These are phyloP conservation scores for Pythium aphanidermatum DNA, from an alignment of 352 stramenopile species.

Conservation along the genomic window DNA sequence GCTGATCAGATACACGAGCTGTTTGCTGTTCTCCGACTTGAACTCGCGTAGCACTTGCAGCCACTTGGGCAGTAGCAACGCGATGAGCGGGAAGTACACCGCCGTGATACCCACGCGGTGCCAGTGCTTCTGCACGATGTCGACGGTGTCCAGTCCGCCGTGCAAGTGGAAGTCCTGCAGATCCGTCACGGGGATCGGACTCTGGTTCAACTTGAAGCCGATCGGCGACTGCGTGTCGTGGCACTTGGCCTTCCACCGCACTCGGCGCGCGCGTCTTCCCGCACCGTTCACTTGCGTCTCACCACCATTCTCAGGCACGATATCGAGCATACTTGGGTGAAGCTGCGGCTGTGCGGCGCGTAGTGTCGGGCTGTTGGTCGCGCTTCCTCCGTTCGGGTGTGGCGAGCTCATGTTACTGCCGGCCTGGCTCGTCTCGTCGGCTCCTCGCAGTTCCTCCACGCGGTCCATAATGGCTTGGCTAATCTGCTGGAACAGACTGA, in stretches of 20 bases:
- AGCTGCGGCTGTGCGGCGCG: slow-evolving; percentile 38
- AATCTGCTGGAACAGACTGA: slow-evolving; percentile 84
- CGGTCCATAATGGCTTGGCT: slow-evolving; percentile 64
- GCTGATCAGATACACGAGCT: slow-evolving; percentile 95
- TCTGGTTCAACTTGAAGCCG: slow-evolving; percentile 60
- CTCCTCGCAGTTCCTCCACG: slow-evolving; percentile 40
- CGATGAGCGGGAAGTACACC: slow-evolving; percentile 95
- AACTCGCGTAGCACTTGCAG: slow-evolving; percentile 67
- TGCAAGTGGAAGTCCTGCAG: slow-evolving; percentile 65
- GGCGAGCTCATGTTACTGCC: slow-evolving; percentile 4
- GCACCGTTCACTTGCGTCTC: background rate
- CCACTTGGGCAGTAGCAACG: slow-evolving; percentile 93
- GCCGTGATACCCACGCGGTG: slow-evolving; percentile 62
- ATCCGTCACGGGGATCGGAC: slow-evolving; percentile 44
- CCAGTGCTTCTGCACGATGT: slow-evolving; percentile 64
- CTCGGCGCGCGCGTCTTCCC: slow-evolving; percentile 16
- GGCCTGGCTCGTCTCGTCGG: background rate
- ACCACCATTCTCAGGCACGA: slow-evolving; percentile 16
- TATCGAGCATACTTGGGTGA: slow-evolving; percentile 61
- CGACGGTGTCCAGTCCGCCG: slow-evolving; percentile 46
- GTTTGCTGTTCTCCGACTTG: slow-evolving; percentile 70
- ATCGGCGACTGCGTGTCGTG: slow-evolving; percentile 67
- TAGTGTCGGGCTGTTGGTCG: slow-evolving; percentile 34
- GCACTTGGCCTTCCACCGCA: slow-evolving; percentile 51
- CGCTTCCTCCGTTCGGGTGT: slow-evolving; percentile 18